Conservation (phyloP, 331 rosid species). For the Ulmus americana region DNA sequence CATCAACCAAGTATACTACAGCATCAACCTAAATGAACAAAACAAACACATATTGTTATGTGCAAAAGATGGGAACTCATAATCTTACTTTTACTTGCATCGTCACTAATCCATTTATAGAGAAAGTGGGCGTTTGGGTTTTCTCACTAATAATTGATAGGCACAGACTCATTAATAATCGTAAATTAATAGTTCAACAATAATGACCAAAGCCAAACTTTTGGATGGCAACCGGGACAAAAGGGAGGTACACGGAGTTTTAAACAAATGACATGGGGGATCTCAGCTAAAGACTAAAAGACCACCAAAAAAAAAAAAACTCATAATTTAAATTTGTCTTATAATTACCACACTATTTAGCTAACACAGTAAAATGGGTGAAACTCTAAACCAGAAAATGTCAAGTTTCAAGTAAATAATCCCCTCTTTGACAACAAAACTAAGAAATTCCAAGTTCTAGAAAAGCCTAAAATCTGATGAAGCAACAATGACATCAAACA, state of each 20-base stretch:
- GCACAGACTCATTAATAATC: not conserved
- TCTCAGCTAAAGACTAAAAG: not conserved
- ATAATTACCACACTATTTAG: not conserved
- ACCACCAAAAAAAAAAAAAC: not conserved
- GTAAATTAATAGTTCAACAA: not conserved
- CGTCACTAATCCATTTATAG: not conserved
- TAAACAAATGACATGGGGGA: not conserved
- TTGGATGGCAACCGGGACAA: not conserved
- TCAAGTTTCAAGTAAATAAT: not conserved
- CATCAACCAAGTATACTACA: conserved; percentile 73
- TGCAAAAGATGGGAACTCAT: not conserved
- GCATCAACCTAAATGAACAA: conserved; percentile 64
- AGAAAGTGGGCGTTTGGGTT: not conserved
- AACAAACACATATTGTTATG: not conserved
- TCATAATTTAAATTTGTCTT: not conserved
- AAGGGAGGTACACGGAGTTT: not conserved
- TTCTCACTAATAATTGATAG: not conserved
- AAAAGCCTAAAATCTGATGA: not conserved
- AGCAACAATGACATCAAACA: not conserved
- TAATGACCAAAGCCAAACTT: not conserved
- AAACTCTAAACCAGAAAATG: not conserved
- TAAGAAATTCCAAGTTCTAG: not conserved
- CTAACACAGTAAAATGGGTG: not conserved
- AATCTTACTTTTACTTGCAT: not conserved
- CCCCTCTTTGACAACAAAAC: not conserved